phyloP scores from a whole-genome alignment of 2,329 filamentous ascomycete genomes.

The Penicillium sp. region DNA sequence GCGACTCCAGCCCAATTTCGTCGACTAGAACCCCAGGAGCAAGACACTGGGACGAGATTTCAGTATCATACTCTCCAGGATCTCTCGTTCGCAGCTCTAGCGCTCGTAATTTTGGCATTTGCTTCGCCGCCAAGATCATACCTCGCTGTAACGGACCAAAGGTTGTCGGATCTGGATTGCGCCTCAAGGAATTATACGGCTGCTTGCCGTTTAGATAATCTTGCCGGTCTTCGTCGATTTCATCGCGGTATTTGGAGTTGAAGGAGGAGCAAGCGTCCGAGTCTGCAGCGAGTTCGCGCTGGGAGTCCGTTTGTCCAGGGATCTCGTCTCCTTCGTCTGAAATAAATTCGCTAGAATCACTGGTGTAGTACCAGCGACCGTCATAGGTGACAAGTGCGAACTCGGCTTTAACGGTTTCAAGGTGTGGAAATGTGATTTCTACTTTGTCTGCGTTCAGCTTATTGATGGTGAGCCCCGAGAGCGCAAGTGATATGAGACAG shows the following conservation, averaged over 20 bases:
- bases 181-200: conserved; percentile 4
- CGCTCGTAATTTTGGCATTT: conserved; percentile 3
- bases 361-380: conserved; percentile 8
- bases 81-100: background rate
- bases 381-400: conserved; percentile 1
- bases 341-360: background rate
- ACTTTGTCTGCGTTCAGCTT: background rate
- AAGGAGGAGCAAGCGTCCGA: conserved; percentile 7
- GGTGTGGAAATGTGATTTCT: background rate
- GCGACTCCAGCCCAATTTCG: background rate
- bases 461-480: background rate
- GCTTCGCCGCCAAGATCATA: background rate
- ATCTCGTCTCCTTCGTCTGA: background rate
- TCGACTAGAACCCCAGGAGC: background rate
- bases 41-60: background rate
- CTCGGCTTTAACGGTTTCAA: background rate
- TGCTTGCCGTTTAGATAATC: background rate
- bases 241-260: background rate
- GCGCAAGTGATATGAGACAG: background rate
- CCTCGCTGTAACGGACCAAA: conserved; percentile 2
- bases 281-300: background rate
- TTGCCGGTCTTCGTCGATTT: background rate
- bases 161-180: background rate
- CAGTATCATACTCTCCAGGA: background rate
- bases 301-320: background rate